Evolutionary conservation across 2,329 filamentous ascomycete genomes (phyloP).

Genomic region (Sporothrix pseudoabietina): DNA sequence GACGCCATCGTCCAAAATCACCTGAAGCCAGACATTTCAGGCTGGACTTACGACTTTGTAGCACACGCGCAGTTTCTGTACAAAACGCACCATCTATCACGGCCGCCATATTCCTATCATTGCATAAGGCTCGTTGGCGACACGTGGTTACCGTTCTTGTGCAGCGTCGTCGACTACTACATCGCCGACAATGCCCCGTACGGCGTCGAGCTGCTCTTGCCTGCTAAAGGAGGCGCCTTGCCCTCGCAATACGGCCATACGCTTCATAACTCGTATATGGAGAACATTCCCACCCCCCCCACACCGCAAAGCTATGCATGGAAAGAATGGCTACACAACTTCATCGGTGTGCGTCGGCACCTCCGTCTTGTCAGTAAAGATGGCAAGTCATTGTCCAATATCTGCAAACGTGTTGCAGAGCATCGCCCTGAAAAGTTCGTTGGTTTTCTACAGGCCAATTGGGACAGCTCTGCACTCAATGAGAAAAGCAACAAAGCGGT

Average conservation of each 20-base stretch:
- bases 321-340: conserved; percentile 6
- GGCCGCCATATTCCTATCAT: not conserved
- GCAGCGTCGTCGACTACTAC: not conserved
- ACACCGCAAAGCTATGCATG: not conserved
- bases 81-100: not conserved
- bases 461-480: not conserved
- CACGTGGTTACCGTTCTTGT: too few species aligned
- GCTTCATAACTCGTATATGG: not conserved
- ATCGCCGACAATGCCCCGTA: conserved; percentile 3
- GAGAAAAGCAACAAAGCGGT: not conserved
- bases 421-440: conserved; percentile 15
- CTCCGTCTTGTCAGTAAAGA: not conserved
- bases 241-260: not conserved
- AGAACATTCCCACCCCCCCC: not conserved
- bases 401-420: not conserved
- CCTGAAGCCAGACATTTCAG: too few species aligned
- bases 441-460: not conserved
- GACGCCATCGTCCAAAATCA: not conserved
- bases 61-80: conserved; percentile 11
- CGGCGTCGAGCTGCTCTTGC: not conserved
- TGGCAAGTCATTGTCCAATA: not conserved
- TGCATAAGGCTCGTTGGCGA: not conserved
- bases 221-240: not conserved
- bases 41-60: not conserved
- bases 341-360: conserved; percentile 4